These are phyloP conservation scores for Pythium phragmitis DNA, from an alignment of 352 stramenopile species.

Conservation along the genomic window DNA sequence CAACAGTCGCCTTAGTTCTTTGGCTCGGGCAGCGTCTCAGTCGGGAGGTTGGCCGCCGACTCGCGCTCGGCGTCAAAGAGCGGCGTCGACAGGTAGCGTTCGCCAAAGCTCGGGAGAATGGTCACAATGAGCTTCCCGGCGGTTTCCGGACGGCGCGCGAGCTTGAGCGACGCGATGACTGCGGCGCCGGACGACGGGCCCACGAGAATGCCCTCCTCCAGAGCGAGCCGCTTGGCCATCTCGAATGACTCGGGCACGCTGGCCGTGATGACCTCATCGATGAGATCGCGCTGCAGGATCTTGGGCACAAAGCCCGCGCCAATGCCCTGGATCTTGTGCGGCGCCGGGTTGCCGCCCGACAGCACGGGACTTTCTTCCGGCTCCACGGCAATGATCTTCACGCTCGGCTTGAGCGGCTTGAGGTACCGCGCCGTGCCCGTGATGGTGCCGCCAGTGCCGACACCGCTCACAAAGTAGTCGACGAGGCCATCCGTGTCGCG, in stretches of 20 bases:
- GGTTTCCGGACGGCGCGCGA: conserved; percentile 81
- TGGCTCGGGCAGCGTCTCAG: conserved; percentile 37
- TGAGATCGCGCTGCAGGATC: conserved; percentile 77
- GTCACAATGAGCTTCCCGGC: conserved; percentile 87
- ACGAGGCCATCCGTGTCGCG: conserved; percentile 84
- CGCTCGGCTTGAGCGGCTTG: conserved; percentile 81
- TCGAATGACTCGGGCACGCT: conserved; percentile 81
- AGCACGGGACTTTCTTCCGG: conserved; percentile 83
- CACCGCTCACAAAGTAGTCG: conserved; percentile 88
- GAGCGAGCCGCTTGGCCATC: conserved; percentile 83
- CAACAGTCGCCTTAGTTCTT: conserved; percentile 11
- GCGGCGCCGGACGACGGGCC: conserved; percentile 87
- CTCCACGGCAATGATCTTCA: conserved; percentile 85
- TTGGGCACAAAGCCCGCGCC: conserved; percentile 80
- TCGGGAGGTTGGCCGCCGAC: conserved; percentile 61
- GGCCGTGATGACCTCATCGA: conserved; percentile 88
- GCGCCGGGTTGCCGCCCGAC: conserved; percentile 72
- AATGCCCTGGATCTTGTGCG: conserved; percentile 89
- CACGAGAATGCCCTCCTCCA: conserved; percentile 86
- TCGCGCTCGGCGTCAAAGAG: conserved; percentile 82
- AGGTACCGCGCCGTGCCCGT: conserved; percentile 84
- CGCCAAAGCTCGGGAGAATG: conserved; percentile 90
- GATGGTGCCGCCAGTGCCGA: conserved; percentile 87
- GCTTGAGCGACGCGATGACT: conserved; percentile 79
- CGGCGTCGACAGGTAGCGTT: conserved; percentile 82